A percentile compares a stretch with the other conserved stretches of the same genome.
These are phyloP conservation scores for Dictyostelium firmibasis DNA, from an alignment of 78 protist species.

Conservation along the genomic window DNA sequence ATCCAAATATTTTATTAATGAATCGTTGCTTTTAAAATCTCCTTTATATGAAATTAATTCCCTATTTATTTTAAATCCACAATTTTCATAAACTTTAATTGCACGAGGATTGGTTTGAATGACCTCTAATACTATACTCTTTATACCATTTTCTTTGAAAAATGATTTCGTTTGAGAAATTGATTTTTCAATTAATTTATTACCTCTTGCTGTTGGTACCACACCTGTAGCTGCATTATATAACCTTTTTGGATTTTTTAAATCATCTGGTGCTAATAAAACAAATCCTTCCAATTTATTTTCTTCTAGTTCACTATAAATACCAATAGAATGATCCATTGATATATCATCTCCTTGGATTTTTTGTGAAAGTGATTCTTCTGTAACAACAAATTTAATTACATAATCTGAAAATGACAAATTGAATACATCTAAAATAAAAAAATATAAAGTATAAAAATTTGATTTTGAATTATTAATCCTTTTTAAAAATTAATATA, in stretches of 20 bases:
- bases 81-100: background rate
- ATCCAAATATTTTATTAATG: background rate
- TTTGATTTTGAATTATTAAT: background rate
- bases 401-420: constrained; percentile 10
- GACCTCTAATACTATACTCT: background rate
- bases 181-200: background rate
- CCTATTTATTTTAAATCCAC: background rate
- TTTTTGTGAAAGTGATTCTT: background rate
- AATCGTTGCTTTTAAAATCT: background rate
- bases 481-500: too few relatives aligned
- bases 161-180: background rate
- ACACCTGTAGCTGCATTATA: constrained; percentile 19
- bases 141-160: background rate
- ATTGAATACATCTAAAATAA: constrained; percentile 1
- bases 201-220: constrained; percentile 1
- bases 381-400: background rate
- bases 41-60: constrained; percentile 12
- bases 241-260: background rate
- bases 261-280: background rate
- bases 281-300: background rate
- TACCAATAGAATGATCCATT: background rate
- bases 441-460: background rate
- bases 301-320: background rate
- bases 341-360: background rate
- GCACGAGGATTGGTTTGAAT: background rate